Percentiles rank a stretch among this genome's conserved stretches.
Conservation (phyloP, 495 filamentous ascomycete species). For the Talaromyces wortmannii region DNA sequence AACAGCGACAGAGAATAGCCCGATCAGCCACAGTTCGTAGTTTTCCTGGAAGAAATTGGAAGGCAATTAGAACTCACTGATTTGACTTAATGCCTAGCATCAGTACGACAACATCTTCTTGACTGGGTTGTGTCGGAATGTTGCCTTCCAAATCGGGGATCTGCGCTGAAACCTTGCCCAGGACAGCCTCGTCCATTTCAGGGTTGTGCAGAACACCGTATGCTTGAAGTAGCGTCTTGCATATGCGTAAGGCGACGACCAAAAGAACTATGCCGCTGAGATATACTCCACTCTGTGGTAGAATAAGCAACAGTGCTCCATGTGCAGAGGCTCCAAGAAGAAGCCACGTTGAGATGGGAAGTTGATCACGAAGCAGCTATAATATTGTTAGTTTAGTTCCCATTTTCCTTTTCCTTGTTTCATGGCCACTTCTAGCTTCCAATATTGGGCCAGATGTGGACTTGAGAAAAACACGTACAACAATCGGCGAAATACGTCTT, state of each 20-base stretch:
- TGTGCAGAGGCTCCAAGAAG: slow-evolving; percentile 35
- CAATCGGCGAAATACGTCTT: background rate
- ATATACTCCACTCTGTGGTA: background rate
- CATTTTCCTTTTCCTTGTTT: background rate
- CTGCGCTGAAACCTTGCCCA: slow-evolving; percentile 22
- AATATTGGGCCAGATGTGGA: too few species aligned
- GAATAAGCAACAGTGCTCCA: slow-evolving; percentile 17
- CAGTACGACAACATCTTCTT: slow-evolving; percentile 29
- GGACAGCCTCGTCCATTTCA: slow-evolving; percentile 23
- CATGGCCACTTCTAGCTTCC: too few species aligned
- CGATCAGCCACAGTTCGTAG: background rate
- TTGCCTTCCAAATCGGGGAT: slow-evolving; percentile 26
- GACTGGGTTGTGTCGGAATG: slow-evolving; percentile 17
- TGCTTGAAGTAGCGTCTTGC: slow-evolving; percentile 15
- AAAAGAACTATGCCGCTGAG: background rate
- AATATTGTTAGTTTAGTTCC: background rate
- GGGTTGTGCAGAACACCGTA: slow-evolving; percentile 23
- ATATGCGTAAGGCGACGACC: slow-evolving; percentile 16
- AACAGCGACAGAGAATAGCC: background rate
- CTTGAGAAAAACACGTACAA: background rate
- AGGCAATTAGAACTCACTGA: slow-evolving; percentile 17
- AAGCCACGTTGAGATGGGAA: slow-evolving; percentile 34
- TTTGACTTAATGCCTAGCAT: slow-evolving; percentile 31
- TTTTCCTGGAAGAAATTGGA: background rate
- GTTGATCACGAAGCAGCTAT: slow-evolving; percentile 8